phyloP scores from a whole-genome alignment of 805 yeast species.

The Komagataella pseudopastoris region DNA sequence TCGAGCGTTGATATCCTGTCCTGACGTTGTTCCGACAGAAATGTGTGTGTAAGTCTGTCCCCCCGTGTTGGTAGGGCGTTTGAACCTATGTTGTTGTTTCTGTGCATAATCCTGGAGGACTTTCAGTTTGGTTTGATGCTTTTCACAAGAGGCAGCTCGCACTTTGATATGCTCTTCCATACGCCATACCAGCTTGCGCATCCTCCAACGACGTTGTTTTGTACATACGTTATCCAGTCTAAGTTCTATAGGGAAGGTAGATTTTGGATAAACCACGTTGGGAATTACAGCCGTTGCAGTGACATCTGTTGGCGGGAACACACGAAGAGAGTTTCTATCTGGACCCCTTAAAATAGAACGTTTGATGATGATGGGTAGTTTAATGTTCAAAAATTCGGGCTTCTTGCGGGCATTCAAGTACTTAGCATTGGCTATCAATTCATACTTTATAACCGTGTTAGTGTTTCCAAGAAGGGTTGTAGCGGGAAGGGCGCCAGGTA shows the following conservation, averaged over 20 bases:
- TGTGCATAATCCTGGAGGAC: constrained; percentile 27
- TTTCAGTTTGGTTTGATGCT: constrained; percentile 39
- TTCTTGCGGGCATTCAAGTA: constrained; percentile 23
- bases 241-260: constrained; percentile 73
- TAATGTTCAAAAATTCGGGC: constrained; percentile 24
- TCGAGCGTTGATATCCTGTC: neutral
- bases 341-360: constrained; percentile 73
- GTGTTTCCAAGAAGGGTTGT: constrained; percentile 50
- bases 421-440: constrained; percentile 47
- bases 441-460: constrained; percentile 50
- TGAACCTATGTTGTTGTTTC: constrained; percentile 12
- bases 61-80: constrained; percentile 13
- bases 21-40: neutral
- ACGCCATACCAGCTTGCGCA: constrained; percentile 82
- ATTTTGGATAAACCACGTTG: constrained; percentile 77
- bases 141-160: constrained; percentile 40
- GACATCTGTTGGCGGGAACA: constrained; percentile 91
- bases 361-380: constrained; percentile 56
- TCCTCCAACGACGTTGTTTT: constrained; percentile 68
- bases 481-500: constrained; percentile 85
- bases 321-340: constrained; percentile 75
- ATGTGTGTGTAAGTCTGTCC: constrained; percentile 6
- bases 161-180: constrained; percentile 73
- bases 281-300: constrained; percentile 83
- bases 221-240: constrained; percentile 59